Percentiles rank a stretch among this genome's conserved stretches.
Conservation (phyloP, 2,329 filamentous ascomycete genomes). For the Chaetomium sp. region DNA sequence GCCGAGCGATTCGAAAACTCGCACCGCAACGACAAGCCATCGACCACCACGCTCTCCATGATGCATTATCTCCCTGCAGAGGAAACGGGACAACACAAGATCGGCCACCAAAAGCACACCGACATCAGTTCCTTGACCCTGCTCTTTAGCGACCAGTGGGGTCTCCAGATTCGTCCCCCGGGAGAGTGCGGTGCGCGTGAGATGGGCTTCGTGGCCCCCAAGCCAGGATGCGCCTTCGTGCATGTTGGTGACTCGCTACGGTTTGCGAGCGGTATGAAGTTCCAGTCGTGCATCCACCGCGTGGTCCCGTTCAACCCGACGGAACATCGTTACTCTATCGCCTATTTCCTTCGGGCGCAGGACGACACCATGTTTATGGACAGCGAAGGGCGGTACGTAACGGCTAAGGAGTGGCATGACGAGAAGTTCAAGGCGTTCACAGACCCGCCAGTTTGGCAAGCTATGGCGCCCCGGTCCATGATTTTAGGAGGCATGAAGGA, state of each 20-base stretch:
- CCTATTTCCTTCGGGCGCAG: slow-evolving; percentile 52
- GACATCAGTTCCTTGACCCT: slow-evolving; percentile 50
- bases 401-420: slow-evolving; percentile 48
- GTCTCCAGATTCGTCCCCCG: slow-evolving; percentile 49
- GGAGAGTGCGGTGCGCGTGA: slow-evolving; percentile 29
- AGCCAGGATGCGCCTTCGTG: slow-evolving; percentile 45
- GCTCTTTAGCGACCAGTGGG: slow-evolving; percentile 51
- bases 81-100: slow-evolving; percentile 32
- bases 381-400: slow-evolving; percentile 46
- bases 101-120: slow-evolving; percentile 52
- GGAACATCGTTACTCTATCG: slow-evolving; percentile 53
- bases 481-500: slow-evolving; percentile 46
- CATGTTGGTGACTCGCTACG: slow-evolving; percentile 55
- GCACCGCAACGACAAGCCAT: slow-evolving; percentile 45
- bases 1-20: slow-evolving; percentile 42
- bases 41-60: slow-evolving; percentile 46
- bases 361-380: slow-evolving; percentile 51
- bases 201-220: slow-evolving; percentile 49
- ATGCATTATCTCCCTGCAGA: slow-evolving; percentile 48
- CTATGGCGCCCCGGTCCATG: slow-evolving; percentile 43
- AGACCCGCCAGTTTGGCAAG: slow-evolving; percentile 38
- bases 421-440: slow-evolving; percentile 48
- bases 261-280: slow-evolving; percentile 46
- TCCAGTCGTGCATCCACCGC: slow-evolving; percentile 52
- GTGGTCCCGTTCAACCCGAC: slow-evolving; percentile 46